A percentile compares a stretch with the other conserved stretches of the same genome.
Evolutionary conservation across 805 yeast species (phyloP).

Genomic region (Saccharomycopsis fermentans): DNA sequence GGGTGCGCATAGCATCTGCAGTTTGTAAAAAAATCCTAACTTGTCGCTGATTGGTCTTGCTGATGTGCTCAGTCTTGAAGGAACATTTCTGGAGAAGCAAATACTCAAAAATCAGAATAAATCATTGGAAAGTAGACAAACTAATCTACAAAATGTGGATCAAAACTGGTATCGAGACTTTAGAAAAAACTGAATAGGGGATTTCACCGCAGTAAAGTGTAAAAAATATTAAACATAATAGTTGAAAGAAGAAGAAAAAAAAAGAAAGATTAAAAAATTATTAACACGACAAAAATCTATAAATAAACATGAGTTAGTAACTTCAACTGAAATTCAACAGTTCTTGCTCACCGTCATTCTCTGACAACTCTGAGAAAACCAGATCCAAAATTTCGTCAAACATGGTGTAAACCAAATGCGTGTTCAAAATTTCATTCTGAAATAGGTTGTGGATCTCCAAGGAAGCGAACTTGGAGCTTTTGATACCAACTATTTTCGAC

Average conservation of each 20-base stretch:
- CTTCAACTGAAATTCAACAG: not conserved
- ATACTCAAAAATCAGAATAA: not conserved
- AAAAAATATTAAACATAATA: no score
- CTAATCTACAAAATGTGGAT: no score
- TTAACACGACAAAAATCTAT: no score
- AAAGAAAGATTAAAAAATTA: not conserved
- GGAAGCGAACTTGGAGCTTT: constrained; percentile 56
- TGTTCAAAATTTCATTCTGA: constrained; percentile 64
- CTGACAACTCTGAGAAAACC: constrained; percentile 17
- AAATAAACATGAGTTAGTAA: not conserved
- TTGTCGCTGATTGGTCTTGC: not conserved
- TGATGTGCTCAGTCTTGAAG: not conserved
- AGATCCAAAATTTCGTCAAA: constrained; percentile 48
- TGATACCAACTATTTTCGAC: constrained; percentile 62
- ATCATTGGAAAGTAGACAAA: not conserved
- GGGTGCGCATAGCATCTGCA: no score
- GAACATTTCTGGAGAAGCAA: not conserved
- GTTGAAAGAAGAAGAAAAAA: not conserved
- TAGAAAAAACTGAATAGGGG: no score
- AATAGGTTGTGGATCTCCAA: constrained; percentile 49
- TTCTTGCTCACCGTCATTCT: not conserved
- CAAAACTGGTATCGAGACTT: no score
- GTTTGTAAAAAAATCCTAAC: no score
- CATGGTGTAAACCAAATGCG: constrained; percentile 48
- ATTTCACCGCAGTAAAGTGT: no score